These are phyloP conservation scores for Ambrosiella cleistominuta DNA, from an alignment of 2,329 filamentous ascomycete genomes.

Conservation along the genomic window DNA sequence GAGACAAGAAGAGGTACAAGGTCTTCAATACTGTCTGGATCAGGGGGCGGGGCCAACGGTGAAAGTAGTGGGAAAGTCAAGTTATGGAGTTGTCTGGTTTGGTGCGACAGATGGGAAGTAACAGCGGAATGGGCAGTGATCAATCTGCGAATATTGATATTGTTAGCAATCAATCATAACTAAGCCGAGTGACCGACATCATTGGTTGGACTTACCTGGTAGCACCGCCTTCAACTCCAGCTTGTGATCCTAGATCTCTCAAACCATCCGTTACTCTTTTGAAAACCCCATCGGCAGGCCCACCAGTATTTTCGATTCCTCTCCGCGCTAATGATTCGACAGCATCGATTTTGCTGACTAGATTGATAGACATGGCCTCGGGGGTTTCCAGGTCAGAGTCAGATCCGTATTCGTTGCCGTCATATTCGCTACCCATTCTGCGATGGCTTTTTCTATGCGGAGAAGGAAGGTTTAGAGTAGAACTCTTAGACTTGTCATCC, in stretches of 20 bases:
- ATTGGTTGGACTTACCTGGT: slow-evolving; percentile 37
- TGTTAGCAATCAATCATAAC: background rate
- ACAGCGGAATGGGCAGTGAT: slow-evolving; percentile 61
- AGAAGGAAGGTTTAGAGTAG: slow-evolving; percentile 29
- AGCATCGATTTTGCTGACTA: slow-evolving; percentile 53
- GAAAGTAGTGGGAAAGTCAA: slow-evolving; percentile 54
- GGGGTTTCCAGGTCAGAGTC: slow-evolving; percentile 52
- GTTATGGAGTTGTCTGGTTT: slow-evolving; percentile 58
- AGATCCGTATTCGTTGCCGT: slow-evolving; percentile 58
- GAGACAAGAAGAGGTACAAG: slow-evolving; percentile 50
- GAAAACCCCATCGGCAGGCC: slow-evolving; percentile 47
- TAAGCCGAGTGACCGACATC: background rate
- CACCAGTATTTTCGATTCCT: slow-evolving; percentile 48
- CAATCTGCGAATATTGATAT: slow-evolving; percentile 30
- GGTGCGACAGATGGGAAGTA: slow-evolving; percentile 56
- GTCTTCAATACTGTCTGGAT: slow-evolving; percentile 47
- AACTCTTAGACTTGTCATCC: slow-evolving; percentile 20
- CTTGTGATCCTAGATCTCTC: slow-evolving; percentile 55
- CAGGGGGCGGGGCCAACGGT: slow-evolving; percentile 45
- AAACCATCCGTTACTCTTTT: slow-evolving; percentile 51
- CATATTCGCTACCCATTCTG: slow-evolving; percentile 41
- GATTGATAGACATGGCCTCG: slow-evolving; percentile 42
- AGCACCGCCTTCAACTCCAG: slow-evolving; percentile 52
- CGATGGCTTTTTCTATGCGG: slow-evolving; percentile 30
- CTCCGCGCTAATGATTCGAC: slow-evolving; percentile 52